phyloP scores from a whole-genome alignment of 2,329 filamentous ascomycete species.

The Aspergillus fijiensis region DNA sequence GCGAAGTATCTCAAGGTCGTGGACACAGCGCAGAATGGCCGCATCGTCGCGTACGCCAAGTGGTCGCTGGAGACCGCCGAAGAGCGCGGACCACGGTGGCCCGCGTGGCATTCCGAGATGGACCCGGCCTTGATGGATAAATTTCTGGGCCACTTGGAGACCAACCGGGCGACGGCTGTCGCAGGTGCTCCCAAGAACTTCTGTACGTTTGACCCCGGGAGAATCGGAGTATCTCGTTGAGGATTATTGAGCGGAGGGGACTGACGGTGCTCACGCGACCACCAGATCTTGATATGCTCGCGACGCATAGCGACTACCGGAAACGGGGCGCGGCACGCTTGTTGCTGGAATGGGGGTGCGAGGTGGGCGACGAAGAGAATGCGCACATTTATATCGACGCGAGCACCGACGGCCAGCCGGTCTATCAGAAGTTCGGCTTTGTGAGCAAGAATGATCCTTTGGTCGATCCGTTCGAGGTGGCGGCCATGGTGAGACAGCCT shows the following conservation, averaged over 20 bases:
- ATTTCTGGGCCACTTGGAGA: constrained; percentile 24
- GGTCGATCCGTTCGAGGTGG: background rate
- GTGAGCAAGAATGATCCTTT: background rate
- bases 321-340: constrained; percentile 20
- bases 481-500: constrained; percentile 6
- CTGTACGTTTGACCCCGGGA: constrained; percentile 17
- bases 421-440: constrained; percentile 19
- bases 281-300: constrained; percentile 15
- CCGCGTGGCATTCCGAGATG: constrained; percentile 28
- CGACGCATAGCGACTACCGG: constrained; percentile 23
- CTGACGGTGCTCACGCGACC: background rate
- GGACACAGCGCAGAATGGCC: constrained; percentile 19
- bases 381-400: constrained; percentile 17
- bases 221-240: background rate
- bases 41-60: constrained; percentile 30
- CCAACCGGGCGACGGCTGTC: constrained; percentile 23
- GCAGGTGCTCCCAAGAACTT: constrained; percentile 25
- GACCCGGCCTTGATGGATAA: constrained; percentile 16
- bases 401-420: constrained; percentile 4
- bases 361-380: constrained; percentile 12
- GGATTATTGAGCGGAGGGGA: background rate
- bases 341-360: constrained; percentile 22
- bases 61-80: constrained; percentile 28
- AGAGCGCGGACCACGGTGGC: constrained; percentile 28
- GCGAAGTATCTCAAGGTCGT: constrained; percentile 30